phyloP scores from a whole-genome alignment of 306 rosid species.

The Ormosia emarginata region DNA sequence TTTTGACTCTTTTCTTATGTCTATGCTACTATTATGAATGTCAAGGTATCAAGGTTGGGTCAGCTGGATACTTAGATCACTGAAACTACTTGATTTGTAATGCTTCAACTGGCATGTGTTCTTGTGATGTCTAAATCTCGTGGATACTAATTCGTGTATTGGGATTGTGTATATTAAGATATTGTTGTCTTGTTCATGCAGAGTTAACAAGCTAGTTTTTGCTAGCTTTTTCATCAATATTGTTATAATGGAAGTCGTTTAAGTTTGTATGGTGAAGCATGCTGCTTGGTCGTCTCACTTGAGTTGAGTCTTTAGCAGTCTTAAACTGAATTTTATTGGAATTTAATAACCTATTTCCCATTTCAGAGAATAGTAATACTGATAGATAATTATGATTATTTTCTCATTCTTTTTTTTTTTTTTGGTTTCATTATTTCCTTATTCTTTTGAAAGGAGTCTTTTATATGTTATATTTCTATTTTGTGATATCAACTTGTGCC shows the following conservation, averaged over 20 bases:
- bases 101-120: background rate
- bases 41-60: background rate
- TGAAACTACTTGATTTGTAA: background rate
- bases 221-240: background rate
- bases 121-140: background rate
- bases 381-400: background rate
- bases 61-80: background rate
- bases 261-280: background rate
- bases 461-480: background rate
- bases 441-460: background rate
- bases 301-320: background rate
- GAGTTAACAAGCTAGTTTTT: conserved; percentile 1
- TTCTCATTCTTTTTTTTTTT: background rate
- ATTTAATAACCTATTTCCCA: background rate
- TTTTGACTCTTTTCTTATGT: background rate
- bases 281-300: background rate
- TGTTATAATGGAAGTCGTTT: background rate
- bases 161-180: background rate
- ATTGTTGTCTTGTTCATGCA: background rate
- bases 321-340: background rate
- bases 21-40: background rate
- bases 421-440: background rate
- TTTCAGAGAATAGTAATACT: background rate
- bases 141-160: background rate
- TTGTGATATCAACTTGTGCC: background rate